Evolutionary conservation across 2,329 filamentous ascomycete species (phyloP).

Genomic region (Amphichorda felina): DNA sequence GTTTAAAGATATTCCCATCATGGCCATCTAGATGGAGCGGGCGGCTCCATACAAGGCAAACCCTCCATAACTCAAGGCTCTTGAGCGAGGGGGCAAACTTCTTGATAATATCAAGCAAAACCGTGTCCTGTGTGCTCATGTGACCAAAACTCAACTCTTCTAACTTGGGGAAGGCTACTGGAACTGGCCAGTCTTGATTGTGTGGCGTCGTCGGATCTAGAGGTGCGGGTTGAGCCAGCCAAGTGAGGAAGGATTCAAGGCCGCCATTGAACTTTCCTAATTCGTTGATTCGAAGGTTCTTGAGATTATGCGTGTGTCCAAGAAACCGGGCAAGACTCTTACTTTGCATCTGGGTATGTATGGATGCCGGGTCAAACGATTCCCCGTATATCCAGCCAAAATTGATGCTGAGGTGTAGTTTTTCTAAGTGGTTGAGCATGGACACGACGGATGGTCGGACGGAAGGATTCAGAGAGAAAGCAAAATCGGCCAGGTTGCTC

Average conservation of each 20-base stretch:
- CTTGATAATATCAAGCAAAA: conserved; percentile 23
- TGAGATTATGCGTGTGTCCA: conserved; percentile 25
- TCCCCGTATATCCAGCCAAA: not conserved
- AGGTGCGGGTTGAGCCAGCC: conserved; percentile 15
- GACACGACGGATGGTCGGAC: conserved; percentile 21
- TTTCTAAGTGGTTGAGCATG: conserved; percentile 31
- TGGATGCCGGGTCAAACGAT: conserved; percentile 1
- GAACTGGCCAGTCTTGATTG: conserved; percentile 1
- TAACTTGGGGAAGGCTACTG: conserved; percentile 19
- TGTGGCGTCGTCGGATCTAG: not conserved
- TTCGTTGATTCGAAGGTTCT: conserved; percentile 43
- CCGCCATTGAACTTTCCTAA: conserved; percentile 4
- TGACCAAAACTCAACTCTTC: conserved; percentile 31
- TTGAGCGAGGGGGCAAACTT: conserved; percentile 32
- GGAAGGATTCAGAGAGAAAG: conserved; percentile 33
- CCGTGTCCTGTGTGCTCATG: conserved; percentile 13
- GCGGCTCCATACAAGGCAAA: conserved; percentile 9
- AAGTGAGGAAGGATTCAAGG: conserved; percentile 21
- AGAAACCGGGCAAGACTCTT: conserved; percentile 23
- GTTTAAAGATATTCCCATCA: conserved; percentile 18
- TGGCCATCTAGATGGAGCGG: not conserved
- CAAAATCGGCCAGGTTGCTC: conserved; percentile 21
- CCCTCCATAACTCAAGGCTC: conserved; percentile 31
- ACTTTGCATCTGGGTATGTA: conserved; percentile 1
- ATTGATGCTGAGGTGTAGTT: conserved; percentile 19